Evolutionary conservation across 2,329 filamentous ascomycete genomes (phyloP), one percentile per base, ranked within the genome.

Genomic region (Cladosporium sp.): DNA sequence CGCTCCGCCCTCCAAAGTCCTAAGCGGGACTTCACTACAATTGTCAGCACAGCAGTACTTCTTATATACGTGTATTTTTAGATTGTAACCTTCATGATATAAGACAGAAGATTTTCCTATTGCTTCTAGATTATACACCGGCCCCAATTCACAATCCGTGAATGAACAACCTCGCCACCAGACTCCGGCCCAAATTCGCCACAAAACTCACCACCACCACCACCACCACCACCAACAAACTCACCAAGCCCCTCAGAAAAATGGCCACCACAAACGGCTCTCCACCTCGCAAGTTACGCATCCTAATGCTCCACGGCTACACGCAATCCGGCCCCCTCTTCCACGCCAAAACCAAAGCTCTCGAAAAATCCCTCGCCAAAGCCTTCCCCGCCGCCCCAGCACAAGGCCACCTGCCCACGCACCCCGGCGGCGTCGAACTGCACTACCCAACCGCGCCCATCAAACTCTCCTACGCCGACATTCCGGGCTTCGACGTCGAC

Each of bases 251-350:
- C 18, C 20, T 43, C 41, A 43, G 40, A 29, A 39, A 46, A 50
- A 51, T 43, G 51, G 43, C 52, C 41, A 38, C 47, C 27, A 40
- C 43, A 43, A 43, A 12, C 20, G 41, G 19, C 27, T 7, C 35
- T 18, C 19, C 46, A 3, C 30, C 46, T 15, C 53, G 49, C 20
- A 67, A 64, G 29, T 65, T 77, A 53, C 71, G 71, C 43, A 66
- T 77, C 53, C 67, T 77, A 52, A 75, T 75, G 73, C 69, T 77
- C 11, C 74, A 77, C 60, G 86, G 91, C 68, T 96, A 84, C 78
- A 95, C 92, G 7, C 92, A 96, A 76, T 94, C 88, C 22, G 90
- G 91, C 3, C 70, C 84, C 3, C 75, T 91, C 55, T 96, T 96
- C 79, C 85, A 82, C 66, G 80, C 85, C 67, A 96, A 96, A 73